Base-by-base conservation (phyloP, 2,329 filamentous ascomycete species). In the Catunica adiposa region DNA sequence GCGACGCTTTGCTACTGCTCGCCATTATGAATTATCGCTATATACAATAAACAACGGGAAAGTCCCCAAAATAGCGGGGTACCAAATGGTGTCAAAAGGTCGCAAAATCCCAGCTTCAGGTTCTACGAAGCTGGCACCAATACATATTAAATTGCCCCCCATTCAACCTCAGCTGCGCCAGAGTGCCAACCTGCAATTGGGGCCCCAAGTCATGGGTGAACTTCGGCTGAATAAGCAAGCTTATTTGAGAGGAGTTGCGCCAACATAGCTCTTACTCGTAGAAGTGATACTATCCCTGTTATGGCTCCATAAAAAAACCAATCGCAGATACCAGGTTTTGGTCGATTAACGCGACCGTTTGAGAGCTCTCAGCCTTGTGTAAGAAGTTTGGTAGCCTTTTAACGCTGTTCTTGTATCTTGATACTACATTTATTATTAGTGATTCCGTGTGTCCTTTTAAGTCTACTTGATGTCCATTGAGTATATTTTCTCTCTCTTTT, bases 1-100 rank as follows among this genome's bases (percentile, higher is more conserved):
- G 75, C 66, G 76, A 74, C 56, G 78, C 77, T 66, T 80, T 80
- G 65, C 69, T 80, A 59, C 77, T 79, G 59, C 77, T 72, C 58
- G 78, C 75, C 77, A 80, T 80, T 31, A 25, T 44, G 47, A 40
- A 37, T 38, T 38, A n/a, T 14, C 15, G 47, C 26, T 25, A 51
- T 29, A 29, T 29, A 14, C 14, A 29, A 42, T 14, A n/a, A 44
- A 53, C 26, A 53, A n/a, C 11, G 15, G 9, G 23, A 14, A 42
- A 26, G 26, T 47, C 11, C 15, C 40, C 14, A 17, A 38, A 48
- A 22, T 46, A 37, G 29, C 20, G 9, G 17, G 29, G n/a, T 9
- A 48, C 4, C n/a, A 48, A 48, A 48, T n/a, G 15, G 8, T 25
- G 44, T 11, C 44, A 48, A 48, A 6, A 48, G 22, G 26, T 23